Conservation (phyloP, 1,284 basidiomycete genomes). For the Tremellales sp. region DNA sequence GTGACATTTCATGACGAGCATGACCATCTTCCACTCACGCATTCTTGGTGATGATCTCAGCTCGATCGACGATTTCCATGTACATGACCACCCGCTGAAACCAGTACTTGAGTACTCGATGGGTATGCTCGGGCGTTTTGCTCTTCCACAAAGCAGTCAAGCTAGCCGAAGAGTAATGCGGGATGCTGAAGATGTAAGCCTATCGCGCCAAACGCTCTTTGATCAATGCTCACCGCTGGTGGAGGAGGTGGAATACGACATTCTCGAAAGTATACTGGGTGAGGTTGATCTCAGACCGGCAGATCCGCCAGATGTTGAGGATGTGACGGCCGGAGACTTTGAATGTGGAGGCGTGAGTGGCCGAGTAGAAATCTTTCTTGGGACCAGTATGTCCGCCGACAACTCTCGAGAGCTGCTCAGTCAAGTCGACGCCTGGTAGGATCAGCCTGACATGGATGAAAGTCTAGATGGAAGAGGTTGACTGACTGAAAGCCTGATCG, state of each 20-base stretch:
- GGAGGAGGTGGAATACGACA: slow-evolving; percentile 73
- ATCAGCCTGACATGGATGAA: neutral
- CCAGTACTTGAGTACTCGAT: slow-evolving; percentile 62
- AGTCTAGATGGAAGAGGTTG: neutral
- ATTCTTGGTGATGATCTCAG: slow-evolving; percentile 79
- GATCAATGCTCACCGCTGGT: slow-evolving; percentile 58
- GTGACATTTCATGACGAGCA: neutral
- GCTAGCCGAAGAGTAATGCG: slow-evolving; percentile 65
- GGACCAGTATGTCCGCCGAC: slow-evolving; percentile 49
- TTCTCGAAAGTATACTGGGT: slow-evolving; percentile 87
- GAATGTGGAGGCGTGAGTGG: slow-evolving; percentile 73
- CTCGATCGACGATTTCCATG: slow-evolving; percentile 70
- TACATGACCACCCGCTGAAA: slow-evolving; percentile 61
- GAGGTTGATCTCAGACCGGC: slow-evolving; percentile 77
- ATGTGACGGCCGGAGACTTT: slow-evolving; percentile 83
- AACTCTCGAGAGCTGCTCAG: slow-evolving; percentile 66
- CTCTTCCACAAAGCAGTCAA: slow-evolving; percentile 72
- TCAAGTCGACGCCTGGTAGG: slow-evolving; percentile 59
- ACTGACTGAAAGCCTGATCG: slow-evolving; percentile 56
- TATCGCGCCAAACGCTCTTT: neutral
- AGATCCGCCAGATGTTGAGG: slow-evolving; percentile 87
- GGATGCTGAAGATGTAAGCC: slow-evolving; percentile 59
- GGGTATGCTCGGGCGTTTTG: slow-evolving; percentile 55
- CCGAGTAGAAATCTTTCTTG: slow-evolving; percentile 66
- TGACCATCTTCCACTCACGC: slow-evolving; percentile 57